A percentile compares a stretch with the other conserved stretches of the same genome.
Conservation (phyloP, 2,329 filamentous ascomycete species). For the Tolypocladium capitatum region DNA sequence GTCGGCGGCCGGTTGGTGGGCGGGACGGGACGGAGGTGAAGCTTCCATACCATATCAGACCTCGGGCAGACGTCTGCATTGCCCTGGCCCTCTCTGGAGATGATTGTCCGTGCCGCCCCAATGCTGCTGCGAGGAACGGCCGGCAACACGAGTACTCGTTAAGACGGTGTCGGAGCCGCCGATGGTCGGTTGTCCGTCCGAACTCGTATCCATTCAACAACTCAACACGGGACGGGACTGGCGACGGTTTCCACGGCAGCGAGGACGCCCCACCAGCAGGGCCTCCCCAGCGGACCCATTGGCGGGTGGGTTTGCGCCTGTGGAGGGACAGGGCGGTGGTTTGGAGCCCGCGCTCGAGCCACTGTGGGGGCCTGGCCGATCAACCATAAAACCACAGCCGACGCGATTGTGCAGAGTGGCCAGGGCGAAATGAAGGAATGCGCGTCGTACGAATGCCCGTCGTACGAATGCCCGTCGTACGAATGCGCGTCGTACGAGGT, state of each 20-base stretch:
- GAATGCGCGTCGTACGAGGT: too few species aligned
- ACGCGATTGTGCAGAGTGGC: background rate
- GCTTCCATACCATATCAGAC: background rate
- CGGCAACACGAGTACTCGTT: too few species aligned
- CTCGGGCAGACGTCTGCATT: background rate
- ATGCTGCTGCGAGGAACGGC: background rate
- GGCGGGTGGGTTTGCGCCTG: background rate
- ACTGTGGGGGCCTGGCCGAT: background rate
- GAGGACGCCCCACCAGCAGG: background rate
- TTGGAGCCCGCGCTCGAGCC: too few species aligned
- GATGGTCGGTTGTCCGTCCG: background rate
- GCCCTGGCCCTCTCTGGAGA: background rate
- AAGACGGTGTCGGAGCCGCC: background rate
- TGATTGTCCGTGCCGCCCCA: too few species aligned
- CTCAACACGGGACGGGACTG: background rate
- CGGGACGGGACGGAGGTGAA: background rate
- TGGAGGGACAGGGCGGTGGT: background rate
- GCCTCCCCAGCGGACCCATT: background rate
- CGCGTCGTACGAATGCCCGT: background rate
- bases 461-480: too few species aligned
- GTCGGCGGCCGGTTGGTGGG: background rate
- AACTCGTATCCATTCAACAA: background rate
- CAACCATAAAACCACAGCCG: background rate
- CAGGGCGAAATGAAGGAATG: background rate
- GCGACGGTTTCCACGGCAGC: background rate